Evolutionary conservation across 2,329 filamentous ascomycete genomes (phyloP).

Genomic region (Epichloe sp.): DNA sequence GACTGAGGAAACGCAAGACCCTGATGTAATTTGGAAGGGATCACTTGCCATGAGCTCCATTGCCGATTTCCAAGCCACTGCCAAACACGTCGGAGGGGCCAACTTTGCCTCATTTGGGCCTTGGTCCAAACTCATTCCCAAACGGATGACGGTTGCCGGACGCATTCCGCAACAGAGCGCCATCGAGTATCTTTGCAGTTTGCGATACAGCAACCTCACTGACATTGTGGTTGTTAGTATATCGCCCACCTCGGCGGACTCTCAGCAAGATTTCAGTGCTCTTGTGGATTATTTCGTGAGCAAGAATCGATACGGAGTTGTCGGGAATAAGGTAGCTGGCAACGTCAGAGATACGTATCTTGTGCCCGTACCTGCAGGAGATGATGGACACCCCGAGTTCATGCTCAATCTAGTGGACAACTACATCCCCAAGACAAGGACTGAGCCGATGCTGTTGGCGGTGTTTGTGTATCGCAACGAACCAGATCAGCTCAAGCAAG

Average conservation of each 20-base stretch:
- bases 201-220: conserved; percentile 68
- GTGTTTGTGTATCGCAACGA: conserved; percentile 73
- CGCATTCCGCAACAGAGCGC: conserved; percentile 73
- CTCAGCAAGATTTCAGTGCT: conserved; percentile 52
- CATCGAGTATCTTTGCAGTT: conserved; percentile 78
- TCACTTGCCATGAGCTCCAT: conserved; percentile 64
- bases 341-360: conserved; percentile 86
- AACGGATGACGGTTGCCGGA: conserved; percentile 56
- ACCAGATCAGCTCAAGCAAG: conserved; percentile 21
- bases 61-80: conserved; percentile 62
- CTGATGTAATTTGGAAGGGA: conserved; percentile 66
- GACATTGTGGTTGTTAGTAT: conserved; percentile 76
- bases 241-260: conserved; percentile 46
- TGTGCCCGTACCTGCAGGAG: conserved; percentile 67
- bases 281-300: conserved; percentile 80
- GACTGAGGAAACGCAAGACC: conserved; percentile 54
- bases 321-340: conserved; percentile 59
- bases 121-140: conserved; percentile 67
- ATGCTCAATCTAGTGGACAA: conserved; percentile 81
- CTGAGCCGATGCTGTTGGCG: conserved; percentile 67
- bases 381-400: conserved; percentile 65
- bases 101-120: conserved; percentile 51
- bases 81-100: conserved; percentile 72
- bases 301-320: conserved; percentile 75
- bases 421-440: conserved; percentile 55